phyloP scores from a whole-genome alignment of 2,329 filamentous ascomycete species.

The Aspergillus spinulosporus region DNA sequence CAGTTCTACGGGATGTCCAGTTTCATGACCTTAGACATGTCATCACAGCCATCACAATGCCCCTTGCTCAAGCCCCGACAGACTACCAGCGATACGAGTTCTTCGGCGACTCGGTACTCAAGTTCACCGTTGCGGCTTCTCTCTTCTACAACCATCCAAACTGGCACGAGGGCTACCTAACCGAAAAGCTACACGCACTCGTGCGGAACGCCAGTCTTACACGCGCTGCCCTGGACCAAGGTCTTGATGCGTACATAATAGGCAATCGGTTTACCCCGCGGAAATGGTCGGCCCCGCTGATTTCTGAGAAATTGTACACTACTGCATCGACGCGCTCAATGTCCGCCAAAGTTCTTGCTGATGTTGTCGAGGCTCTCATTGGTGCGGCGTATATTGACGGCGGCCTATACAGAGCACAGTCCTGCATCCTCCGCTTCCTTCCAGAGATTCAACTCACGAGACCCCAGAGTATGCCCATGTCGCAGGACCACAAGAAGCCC shows the following conservation, averaged over 20 bases:
- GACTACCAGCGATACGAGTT: conserved; percentile 88
- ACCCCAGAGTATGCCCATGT: conserved; percentile 10
- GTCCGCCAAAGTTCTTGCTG: conserved; percentile 79
- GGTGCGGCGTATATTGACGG: conserved; percentile 72
- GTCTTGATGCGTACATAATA: conserved; percentile 72
- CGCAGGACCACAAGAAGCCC: not conserved
- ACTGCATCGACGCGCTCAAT: conserved; percentile 42
- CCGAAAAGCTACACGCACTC: conserved; percentile 64
- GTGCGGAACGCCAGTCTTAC: conserved; percentile 76
- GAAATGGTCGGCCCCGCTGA: conserved; percentile 71
- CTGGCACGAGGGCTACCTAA: conserved; percentile 77
- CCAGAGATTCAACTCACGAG: conserved; percentile 47
- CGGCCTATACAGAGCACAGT: conserved; percentile 62
- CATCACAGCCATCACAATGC: conserved; percentile 68
- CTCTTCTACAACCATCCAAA: conserved; percentile 60
- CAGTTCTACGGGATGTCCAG: conserved; percentile 53
- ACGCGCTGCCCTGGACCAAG: conserved; percentile 61
- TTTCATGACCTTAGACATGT: conserved; percentile 60
- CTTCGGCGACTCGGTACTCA: conserved; percentile 80
- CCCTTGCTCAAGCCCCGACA: conserved; percentile 57
- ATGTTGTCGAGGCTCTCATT: conserved; percentile 82
- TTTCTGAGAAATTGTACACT: conserved; percentile 38
- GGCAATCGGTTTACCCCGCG: conserved; percentile 64
- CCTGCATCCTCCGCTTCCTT: conserved; percentile 67
- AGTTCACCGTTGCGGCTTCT: conserved; percentile 69